Evolutionary conservation across 2,329 filamentous ascomycete genomes (phyloP).

Genomic region (Paraphoma chrysanthemicola): DNA sequence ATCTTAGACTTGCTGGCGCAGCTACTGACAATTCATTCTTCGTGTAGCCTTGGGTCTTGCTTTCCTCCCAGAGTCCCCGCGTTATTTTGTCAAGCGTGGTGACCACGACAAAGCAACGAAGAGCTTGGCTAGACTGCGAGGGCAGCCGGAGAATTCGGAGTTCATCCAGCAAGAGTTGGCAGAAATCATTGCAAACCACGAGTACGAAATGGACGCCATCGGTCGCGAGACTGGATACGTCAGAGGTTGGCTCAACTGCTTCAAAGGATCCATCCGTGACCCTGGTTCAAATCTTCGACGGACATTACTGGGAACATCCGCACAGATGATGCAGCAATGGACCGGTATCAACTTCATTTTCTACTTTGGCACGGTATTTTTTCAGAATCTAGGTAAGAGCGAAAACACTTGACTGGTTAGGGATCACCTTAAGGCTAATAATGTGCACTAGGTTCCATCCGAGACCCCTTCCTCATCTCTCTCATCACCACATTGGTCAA

Average conservation of each 20-base stretch:
- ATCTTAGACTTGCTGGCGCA: too few relatives aligned
- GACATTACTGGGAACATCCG: constrained; percentile 55
- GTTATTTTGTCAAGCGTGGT: constrained; percentile 83
- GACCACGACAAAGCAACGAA: constrained; percentile 70
- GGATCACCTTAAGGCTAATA: too few relatives aligned
- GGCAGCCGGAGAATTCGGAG: constrained; percentile 67
- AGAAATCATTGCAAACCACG: constrained; percentile 64
- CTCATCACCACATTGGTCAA: constrained; percentile 89
- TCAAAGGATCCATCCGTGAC: constrained; percentile 7
- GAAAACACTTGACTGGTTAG: too few relatives aligned
- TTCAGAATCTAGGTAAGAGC: constrained; percentile 72
- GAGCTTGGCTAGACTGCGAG: constrained; percentile 57
- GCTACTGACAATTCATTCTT: too few relatives aligned
- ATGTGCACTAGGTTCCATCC: too few relatives aligned
- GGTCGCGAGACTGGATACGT: constrained; percentile 75
- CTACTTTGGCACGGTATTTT: constrained; percentile 76
- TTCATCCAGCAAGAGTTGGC: too few relatives aligned
- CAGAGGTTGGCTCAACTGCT: constrained; percentile 14
- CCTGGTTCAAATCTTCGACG: constrained; percentile 56
- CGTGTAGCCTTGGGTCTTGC: constrained; percentile 76
- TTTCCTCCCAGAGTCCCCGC: constrained; percentile 83
- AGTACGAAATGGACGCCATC: too few relatives aligned
- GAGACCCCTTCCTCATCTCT: constrained; percentile 81
- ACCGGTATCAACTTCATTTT: constrained; percentile 85
- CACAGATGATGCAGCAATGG: constrained; percentile 57